Conservation (phyloP, 306 rosid species). For the Senna tora region DNA sequence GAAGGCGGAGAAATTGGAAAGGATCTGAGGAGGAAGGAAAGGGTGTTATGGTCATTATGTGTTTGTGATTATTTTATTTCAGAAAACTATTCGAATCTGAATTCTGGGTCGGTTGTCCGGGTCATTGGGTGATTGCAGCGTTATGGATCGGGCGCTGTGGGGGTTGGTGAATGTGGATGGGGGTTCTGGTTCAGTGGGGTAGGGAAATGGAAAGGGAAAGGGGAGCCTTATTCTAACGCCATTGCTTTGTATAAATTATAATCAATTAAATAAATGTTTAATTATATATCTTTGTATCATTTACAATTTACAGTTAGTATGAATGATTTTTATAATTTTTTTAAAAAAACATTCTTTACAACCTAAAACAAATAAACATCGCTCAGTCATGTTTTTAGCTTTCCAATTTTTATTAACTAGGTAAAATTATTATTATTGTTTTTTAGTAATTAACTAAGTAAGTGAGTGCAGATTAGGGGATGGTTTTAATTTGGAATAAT, state of each 20-base stretch:
- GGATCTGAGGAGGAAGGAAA: conserved; percentile 45
- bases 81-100: not conserved
- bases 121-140: not conserved
- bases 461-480: too few relatives aligned
- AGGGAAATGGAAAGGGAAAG: too few relatives aligned
- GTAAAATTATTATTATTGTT: too few relatives aligned
- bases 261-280: conserved; percentile 24
- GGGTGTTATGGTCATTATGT: conserved; percentile 46
- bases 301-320: too few relatives aligned
- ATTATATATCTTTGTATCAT: not conserved
- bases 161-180: conserved; percentile 8
- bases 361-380: too few relatives aligned
- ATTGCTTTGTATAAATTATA: conserved; percentile 34
- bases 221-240: conserved; percentile 16
- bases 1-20: conserved; percentile 71
- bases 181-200: not conserved
- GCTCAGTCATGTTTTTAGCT: too few relatives aligned
- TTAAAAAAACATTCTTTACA: too few relatives aligned
- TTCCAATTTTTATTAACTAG: too few relatives aligned
- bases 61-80: not conserved
- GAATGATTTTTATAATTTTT: too few relatives aligned
- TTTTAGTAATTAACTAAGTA: too few relatives aligned
- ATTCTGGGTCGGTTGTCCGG: conserved; percentile 28
- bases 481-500: too few relatives aligned
- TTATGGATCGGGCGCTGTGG: not conserved